A percentile compares a stretch with the other conserved stretches of the same genome.
Evolutionary conservation across 768 basidiomycete species (phyloP).

Genomic region (Sporobolomyces pararoseus): DNA sequence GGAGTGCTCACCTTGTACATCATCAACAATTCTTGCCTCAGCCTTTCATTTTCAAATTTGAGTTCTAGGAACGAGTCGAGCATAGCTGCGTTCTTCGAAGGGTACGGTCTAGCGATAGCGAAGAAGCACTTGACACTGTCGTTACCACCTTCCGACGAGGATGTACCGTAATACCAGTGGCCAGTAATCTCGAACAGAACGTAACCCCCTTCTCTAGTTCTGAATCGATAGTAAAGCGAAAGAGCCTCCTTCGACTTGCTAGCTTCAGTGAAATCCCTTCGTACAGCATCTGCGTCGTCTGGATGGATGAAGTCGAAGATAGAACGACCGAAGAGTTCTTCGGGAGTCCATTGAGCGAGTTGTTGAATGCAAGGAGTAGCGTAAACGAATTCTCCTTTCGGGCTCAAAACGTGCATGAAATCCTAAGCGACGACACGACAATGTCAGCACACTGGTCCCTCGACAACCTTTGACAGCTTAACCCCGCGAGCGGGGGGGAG

Average conservation of each 20-base stretch:
- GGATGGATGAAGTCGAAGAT: constrained; percentile 81
- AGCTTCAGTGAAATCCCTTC: constrained; percentile 69
- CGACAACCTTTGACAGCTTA: too few relatives aligned
- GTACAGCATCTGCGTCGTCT: constrained; percentile 79
- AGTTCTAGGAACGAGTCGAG: constrained; percentile 64
- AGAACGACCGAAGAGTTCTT: constrained; percentile 76
- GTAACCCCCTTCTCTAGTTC: constrained; percentile 30
- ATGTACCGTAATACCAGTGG: constrained; percentile 36
- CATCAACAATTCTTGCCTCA: constrained; percentile 58
- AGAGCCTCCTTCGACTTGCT: constrained; percentile 30
- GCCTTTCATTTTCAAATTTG: constrained; percentile 77
- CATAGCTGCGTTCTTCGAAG: constrained; percentile 68
- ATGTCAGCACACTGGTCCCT: rapidly evolving
- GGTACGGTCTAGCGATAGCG: constrained; percentile 70
- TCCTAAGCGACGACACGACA: constrained; percentile 56
- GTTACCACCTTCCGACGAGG: constrained; percentile 43
- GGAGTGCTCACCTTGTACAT: constrained; percentile 42
- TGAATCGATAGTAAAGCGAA: constrained; percentile 44
- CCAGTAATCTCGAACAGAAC: constrained; percentile 42
- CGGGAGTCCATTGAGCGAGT: constrained; percentile 76
- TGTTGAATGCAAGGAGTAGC: constrained; percentile 76
- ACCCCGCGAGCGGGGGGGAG: neutral
- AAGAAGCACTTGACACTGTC: constrained; percentile 60
- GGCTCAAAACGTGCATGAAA: constrained; percentile 82
- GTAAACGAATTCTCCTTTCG: constrained; percentile 87